Evolutionary conservation across 73 alveolate genomes (phyloP).

Genomic region (Tetrahymena borealis): DNA sequence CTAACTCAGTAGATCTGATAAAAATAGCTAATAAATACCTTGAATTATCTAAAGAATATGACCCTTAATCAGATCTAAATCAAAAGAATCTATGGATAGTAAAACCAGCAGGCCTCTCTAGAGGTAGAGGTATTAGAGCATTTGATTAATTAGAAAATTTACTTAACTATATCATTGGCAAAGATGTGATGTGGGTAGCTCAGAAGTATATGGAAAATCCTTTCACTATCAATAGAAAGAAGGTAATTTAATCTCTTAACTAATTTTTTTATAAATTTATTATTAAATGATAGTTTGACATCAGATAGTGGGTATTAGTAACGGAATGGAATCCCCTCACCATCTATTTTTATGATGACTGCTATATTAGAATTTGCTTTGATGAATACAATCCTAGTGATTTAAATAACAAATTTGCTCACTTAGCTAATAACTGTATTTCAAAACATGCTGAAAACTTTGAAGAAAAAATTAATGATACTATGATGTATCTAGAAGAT

Average conservation of each 20-base stretch:
- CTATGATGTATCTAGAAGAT: slow-evolving; percentile 31
- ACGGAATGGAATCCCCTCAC: slow-evolving; percentile 51
- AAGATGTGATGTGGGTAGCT: slow-evolving; percentile 74
- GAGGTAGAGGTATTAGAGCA: slow-evolving; percentile 90
- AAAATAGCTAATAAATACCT: neutral
- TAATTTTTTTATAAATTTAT: no score
- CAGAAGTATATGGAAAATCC: slow-evolving; percentile 94
- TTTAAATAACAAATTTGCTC: slow-evolving; percentile 37
- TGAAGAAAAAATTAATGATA: slow-evolving; percentile 3
- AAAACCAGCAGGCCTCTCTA: slow-evolving; percentile 86
- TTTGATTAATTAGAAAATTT: slow-evolving; percentile 74
- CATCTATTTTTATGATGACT: slow-evolving; percentile 58
- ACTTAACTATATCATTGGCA: slow-evolving; percentile 59
- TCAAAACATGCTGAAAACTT: slow-evolving; percentile 16
- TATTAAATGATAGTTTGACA: slow-evolving; percentile 81
- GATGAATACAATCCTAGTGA: slow-evolving; percentile 26
- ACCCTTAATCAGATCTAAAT: slow-evolving; percentile 64
- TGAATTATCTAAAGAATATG: neutral
- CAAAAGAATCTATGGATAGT: slow-evolving; percentile 83
- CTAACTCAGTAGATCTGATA: neutral
- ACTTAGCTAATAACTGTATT: slow-evolving; percentile 25
- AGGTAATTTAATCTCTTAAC: slow-evolving; percentile 18
- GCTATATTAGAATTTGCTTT: slow-evolving; percentile 62
- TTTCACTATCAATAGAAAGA: slow-evolving; percentile 71
- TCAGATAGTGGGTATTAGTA: slow-evolving; percentile 64